Evolutionary conservation across 2,329 filamentous ascomycete species (phyloP).

Genomic region (Xylariomycetidae sp.): DNA sequence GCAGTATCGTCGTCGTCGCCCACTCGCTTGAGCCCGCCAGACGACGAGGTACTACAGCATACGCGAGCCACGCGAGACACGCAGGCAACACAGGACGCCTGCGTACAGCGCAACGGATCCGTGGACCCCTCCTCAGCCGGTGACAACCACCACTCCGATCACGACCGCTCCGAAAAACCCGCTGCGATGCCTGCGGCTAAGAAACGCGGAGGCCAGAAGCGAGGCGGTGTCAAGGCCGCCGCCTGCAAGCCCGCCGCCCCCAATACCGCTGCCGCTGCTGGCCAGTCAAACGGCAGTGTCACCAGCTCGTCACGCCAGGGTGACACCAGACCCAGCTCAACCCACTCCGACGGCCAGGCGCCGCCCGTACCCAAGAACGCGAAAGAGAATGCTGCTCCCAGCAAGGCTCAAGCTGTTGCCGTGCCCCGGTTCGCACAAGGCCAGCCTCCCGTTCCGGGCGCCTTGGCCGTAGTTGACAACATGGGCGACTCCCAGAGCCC

Average conservation of each 20-base stretch:
- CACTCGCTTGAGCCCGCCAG: no score
- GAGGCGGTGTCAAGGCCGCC: slow-evolving; percentile 17
- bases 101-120: slow-evolving; percentile 7
- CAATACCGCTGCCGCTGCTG: slow-evolving; percentile 9
- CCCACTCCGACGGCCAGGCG: slow-evolving; percentile 13
- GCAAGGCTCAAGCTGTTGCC: slow-evolving; percentile 6
- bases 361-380: slow-evolving; percentile 6
- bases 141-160: slow-evolving; percentile 9
- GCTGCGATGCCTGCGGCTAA: slow-evolving; percentile 18
- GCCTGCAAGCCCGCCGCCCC: slow-evolving; percentile 7
- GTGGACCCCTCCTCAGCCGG: slow-evolving; percentile 6
- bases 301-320: slow-evolving; percentile 12
- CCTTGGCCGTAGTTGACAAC: slow-evolving; percentile 14
- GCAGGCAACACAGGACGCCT: no score
- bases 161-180: no score
- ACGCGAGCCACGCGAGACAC: no score
- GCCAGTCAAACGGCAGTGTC: slow-evolving; percentile 14
- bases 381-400: slow-evolving; percentile 14
- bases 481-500: slow-evolving; percentile 18
- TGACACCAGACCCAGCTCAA: slow-evolving; percentile 18
- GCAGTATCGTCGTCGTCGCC: no score
- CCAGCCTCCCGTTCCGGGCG: slow-evolving; percentile 11
- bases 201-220: slow-evolving; percentile 24
- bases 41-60: no score
- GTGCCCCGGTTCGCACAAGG: slow-evolving; percentile 4